Conservation (phyloP, 139 green algal genomes). For the Chlorella vulgaris region DNA sequence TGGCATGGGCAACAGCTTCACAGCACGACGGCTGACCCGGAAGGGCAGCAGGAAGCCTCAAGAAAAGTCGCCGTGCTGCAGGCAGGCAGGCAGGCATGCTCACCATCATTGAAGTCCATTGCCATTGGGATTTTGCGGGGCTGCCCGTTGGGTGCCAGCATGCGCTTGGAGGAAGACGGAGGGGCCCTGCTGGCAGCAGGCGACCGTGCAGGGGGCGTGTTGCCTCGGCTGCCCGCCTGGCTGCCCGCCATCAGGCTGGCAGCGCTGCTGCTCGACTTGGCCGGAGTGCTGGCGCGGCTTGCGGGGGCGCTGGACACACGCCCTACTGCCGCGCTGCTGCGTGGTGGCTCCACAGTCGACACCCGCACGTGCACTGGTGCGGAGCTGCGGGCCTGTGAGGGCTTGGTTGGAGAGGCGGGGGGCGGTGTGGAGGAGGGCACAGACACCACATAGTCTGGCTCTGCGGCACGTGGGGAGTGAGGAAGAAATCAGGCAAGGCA, state of each 20-base stretch:
- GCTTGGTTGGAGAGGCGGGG: slow-evolving; percentile 25
- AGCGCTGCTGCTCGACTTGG: not conserved
- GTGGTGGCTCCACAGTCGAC: slow-evolving; percentile 8
- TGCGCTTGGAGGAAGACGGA: slow-evolving; percentile 52
- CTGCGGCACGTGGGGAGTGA: not conserved
- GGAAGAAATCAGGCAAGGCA: not conserved
- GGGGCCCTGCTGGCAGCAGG: slow-evolving; percentile 21
- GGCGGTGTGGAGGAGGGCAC: slow-evolving; percentile 17
- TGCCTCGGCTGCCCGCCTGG: not conserved
- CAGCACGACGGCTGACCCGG: not conserved
- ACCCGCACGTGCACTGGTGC: slow-evolving; percentile 36
- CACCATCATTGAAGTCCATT: slow-evolving; percentile 49
- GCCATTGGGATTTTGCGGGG: slow-evolving; percentile 82
- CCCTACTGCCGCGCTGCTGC: not conserved
- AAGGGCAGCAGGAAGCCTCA: not conserved
- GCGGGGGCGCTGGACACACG: not conserved
- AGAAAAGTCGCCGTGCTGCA: too few relatives aligned
- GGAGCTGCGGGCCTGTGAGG: slow-evolving; percentile 24
- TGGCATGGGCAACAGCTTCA: not conserved
- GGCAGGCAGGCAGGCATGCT: not conserved
- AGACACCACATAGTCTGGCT: slow-evolving; percentile 36
- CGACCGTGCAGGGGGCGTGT: not conserved
- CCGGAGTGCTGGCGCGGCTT: not conserved
- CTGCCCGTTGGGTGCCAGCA: slow-evolving; percentile 87
- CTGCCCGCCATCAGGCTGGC: not conserved